Evolutionary conservation across 768 basidiomycete species (phyloP).

Genomic region (Boletus vermiculosoides): DNA sequence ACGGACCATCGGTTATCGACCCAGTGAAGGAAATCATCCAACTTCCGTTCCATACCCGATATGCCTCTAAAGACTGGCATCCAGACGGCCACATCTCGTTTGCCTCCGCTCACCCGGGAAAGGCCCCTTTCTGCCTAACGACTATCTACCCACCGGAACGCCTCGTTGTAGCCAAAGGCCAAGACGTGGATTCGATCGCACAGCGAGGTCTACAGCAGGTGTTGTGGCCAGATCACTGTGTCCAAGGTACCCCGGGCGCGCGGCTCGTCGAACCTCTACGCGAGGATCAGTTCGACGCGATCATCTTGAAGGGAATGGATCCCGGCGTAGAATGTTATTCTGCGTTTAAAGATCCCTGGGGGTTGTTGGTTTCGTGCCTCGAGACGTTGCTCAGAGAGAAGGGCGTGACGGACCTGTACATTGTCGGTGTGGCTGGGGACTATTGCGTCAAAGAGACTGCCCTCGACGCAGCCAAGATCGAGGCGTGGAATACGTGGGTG

Average conservation of each 20-base stretch:
- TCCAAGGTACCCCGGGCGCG: constrained; percentile 56
- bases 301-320: constrained; percentile 57
- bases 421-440: constrained; percentile 74
- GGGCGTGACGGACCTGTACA: constrained; percentile 55
- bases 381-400: constrained; percentile 39
- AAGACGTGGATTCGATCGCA: constrained; percentile 15
- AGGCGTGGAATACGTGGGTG: constrained; percentile 50
- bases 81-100: constrained; percentile 71
- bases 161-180: constrained; percentile 30
- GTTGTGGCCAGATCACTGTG: constrained; percentile 83
- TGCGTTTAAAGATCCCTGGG: constrained; percentile 68
- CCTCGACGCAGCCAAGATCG: constrained; percentile 46
- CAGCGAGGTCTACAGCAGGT: constrained; percentile 45
- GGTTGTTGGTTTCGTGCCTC: constrained; percentile 47
- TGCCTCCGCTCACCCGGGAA: constrained; percentile 46
- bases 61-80: constrained; percentile 61
- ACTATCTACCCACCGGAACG: constrained; percentile 35
- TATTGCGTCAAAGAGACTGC: constrained; percentile 70
- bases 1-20: constrained; percentile 56
- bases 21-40: constrained; percentile 56
- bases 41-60: constrained; percentile 49
- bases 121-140: constrained; percentile 40
- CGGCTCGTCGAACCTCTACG: constrained; percentile 58
- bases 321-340: constrained; percentile 72
- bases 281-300: constrained; percentile 38